Conservation (phyloP, 768 basidiomycete genomes). For the Rubroboletus satanas region DNA sequence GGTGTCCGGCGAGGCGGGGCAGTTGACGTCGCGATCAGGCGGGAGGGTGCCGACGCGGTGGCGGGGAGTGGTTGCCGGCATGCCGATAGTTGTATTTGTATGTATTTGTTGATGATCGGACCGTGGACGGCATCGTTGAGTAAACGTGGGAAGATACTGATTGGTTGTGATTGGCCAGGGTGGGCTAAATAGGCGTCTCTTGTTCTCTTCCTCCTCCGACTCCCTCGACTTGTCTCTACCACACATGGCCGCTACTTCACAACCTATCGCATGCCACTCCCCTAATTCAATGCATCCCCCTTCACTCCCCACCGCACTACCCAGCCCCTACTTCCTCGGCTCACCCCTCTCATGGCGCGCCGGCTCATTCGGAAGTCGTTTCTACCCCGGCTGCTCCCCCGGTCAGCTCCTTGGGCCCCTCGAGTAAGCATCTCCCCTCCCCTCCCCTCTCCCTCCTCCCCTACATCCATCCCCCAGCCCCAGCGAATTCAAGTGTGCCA, state of each 20-base stretch:
- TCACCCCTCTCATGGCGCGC: constrained; percentile 71
- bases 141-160: constrained; percentile 24
- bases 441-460: background rate
- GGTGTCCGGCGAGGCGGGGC: background rate
- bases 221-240: background rate
- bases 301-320: constrained; percentile 24
- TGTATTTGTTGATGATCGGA: constrained; percentile 28
- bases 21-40: background rate
- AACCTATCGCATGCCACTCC: constrained; percentile 43
- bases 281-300: background rate
- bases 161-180: constrained; percentile 17
- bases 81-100: constrained; percentile 21
- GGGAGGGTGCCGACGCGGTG: background rate
- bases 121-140: constrained; percentile 21
- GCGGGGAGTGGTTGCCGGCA: constrained; percentile 15
- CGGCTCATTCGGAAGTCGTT: constrained; percentile 60
- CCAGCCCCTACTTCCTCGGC: constrained; percentile 67
- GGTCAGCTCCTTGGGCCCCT: constrained; percentile 57
- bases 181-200: constrained; percentile 29
- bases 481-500: constrained; percentile 44
- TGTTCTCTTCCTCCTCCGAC: constrained; percentile 8
- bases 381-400: constrained; percentile 61
- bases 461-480: constrained; percentile 28
- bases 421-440: constrained; percentile 47
- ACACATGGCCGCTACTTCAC: constrained; percentile 37